Base-by-base conservation (phyloP, 2,329 filamentous ascomycete genomes). In the Botrytis elliptica region DNA sequence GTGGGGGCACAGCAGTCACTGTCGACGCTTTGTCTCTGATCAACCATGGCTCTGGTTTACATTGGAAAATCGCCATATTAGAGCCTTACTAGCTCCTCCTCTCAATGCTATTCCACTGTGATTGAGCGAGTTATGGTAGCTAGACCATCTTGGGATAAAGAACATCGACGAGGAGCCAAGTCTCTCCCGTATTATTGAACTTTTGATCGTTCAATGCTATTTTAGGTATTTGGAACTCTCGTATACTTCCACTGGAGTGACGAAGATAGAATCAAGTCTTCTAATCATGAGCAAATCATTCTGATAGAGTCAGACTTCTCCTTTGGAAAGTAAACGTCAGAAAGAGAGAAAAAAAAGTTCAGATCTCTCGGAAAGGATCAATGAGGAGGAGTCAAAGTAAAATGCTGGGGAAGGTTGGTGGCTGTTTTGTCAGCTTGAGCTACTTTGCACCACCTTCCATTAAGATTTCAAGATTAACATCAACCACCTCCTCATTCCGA, bases 351-450 rank as follows among this genome's bases (percentile, higher is more conserved):
- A 7, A 22, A 22, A 12, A 29, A 46, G 1, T 6, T 22, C 16
- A 22, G 22, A 44, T 33, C n/a, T 18, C 12, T 44, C 12, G 29
- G 18, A 46, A 65, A n/a, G 29, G 16, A 10, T 10, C 12, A 29
- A 22, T 44, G n/a, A 44, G 44, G n/a, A 33, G 40, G n/a, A 46
- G 25, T 46, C 3, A 33, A 33, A 33, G 14, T 64, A 18, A 29
- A 46, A 33, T 46, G 16, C 42, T 29, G 60, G 25, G 25, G 44
- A 42, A 42, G 60, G 60, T 62, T 62, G 57, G 38, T 64, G 40
- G 62, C 44, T 64, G 62, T 9, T 63, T 63, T 42, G 36, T 63
- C 60, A 63, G 60, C 62, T 64, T 29, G 25, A 64, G 62, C n/a
- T 64, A 29, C 25, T 40, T 40, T 63, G 36, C 36, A 62, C 10